These are phyloP conservation scores for Trypanosoma rangeli DNA, from an alignment of 208 protist species.

Conservation along the genomic window DNA sequence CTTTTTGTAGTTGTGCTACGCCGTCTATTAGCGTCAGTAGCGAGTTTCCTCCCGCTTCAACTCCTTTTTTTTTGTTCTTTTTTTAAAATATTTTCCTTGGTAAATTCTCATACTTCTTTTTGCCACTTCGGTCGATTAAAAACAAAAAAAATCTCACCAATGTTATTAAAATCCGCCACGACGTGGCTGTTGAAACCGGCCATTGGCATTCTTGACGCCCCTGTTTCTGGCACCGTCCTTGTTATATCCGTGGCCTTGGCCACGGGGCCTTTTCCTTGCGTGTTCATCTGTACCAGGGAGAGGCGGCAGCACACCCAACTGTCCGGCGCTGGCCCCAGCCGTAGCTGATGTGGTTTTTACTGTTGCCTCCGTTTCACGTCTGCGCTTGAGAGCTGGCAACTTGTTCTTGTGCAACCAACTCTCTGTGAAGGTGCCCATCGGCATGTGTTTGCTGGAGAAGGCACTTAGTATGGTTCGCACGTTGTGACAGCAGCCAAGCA, in stretches of 20 bases:
- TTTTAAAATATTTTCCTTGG: background rate
- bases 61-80: conserved; percentile 12
- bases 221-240: background rate
- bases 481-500: conserved; percentile 57
- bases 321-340: background rate
- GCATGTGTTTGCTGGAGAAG: conserved; percentile 66
- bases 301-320: conserved; percentile 7
- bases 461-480: conserved; percentile 53
- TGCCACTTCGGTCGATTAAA: no score
- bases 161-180: conserved; percentile 21
- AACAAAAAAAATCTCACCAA: no score
- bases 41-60: background rate
- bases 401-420: conserved; percentile 59
- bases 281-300: conserved; percentile 7
- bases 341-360: background rate
- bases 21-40: background rate
- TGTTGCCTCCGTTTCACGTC: conserved; percentile 23
- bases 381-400: conserved; percentile 54
- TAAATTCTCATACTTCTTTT: background rate
- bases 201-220: conserved; percentile 15
- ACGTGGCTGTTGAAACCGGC: conserved; percentile 12
- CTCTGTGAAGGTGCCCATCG: conserved; percentile 57
- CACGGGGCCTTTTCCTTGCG: conserved; percentile 9
- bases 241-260: conserved; percentile 9
- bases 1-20: no score